Evolutionary conservation across 2,329 filamentous ascomycete genomes (phyloP), one percentile per base, ranked within the genome.

Genomic region (Colletotrichum lupini): DNA sequence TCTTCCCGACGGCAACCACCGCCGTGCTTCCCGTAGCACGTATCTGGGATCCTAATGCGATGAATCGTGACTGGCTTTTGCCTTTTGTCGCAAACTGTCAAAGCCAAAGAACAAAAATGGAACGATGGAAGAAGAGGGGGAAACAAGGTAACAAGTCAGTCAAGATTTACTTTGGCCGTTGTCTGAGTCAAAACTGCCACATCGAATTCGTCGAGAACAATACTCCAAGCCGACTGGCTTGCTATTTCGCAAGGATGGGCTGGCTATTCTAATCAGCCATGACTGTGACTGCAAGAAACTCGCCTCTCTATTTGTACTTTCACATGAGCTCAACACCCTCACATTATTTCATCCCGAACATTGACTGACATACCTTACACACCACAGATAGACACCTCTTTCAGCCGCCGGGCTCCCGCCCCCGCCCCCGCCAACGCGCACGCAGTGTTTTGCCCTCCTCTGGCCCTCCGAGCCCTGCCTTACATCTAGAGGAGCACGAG

Each of bases 131-230:
- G 24, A 37, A 73, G 69, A 60, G 16, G 19, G 14, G 9, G 30
- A 30, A 60, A 69, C 26, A 37, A 73, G 69, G 61, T 59, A 32
- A 9, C 32, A 65, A 61, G 70, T 61, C 70, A 57, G 70, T 14
- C 24, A 12, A 37, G 46, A 65, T 60, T 64, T 57, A 22, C 55
- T 42, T 22, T 24, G 55, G 5, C 26, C 22, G 16, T 46, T 55
- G 11, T 24, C 26, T 49, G 66, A 73, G 55, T 73, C 70, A 65
- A 64, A 56, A 49, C 16, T 24, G 55, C 59, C 42, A 32, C 65
- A 49, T 60, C 37, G 35, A 32, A 58, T 53, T 11, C 42, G 28
- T 46, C 22, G 42, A 46, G 42, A 19, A 58, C 28, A 24, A 9
- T 30, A 19, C n/a, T 28, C n/a, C 28, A 9, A 28, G 9, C 19